These are phyloP conservation scores for Fraxinus quadrangulata DNA, from an alignment of 257 asterid species.

Conservation along the genomic window DNA sequence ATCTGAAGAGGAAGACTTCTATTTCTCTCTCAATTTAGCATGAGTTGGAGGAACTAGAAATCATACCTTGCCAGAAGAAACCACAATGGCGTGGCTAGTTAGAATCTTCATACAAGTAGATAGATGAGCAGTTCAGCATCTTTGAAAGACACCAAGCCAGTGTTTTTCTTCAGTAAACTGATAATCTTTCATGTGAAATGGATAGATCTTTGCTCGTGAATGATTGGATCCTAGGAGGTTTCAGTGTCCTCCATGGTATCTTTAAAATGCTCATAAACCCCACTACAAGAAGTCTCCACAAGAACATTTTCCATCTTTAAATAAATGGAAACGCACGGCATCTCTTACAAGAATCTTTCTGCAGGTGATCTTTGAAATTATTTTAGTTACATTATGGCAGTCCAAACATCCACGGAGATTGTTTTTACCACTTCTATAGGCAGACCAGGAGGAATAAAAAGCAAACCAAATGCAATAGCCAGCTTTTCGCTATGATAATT, in stretches of 20 bases:
- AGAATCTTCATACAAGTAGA: background rate
- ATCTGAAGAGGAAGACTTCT: background rate
- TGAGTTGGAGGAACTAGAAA: background rate
- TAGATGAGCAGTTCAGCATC: background rate
- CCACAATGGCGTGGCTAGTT: background rate
- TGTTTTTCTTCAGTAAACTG: background rate
- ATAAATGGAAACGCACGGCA: slow-evolving; percentile 46
- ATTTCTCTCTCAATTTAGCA: background rate
- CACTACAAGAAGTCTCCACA: slow-evolving; percentile 54
- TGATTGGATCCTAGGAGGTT: background rate
- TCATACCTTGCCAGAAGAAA: background rate
- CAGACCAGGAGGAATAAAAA: slow-evolving; percentile 33
- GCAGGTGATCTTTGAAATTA: slow-evolving; percentile 45
- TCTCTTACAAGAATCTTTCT: slow-evolving; percentile 54
- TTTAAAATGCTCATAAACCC: background rate
- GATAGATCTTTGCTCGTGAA: background rate
- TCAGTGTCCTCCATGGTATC: background rate
- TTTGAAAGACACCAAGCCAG: background rate
- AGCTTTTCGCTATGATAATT: slow-evolving; percentile 50
- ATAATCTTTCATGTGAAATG: background rate
- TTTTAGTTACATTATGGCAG: slow-evolving; percentile 51
- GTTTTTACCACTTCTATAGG: slow-evolving; percentile 49
- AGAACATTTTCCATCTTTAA: slow-evolving; percentile 49
- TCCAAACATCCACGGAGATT: slow-evolving; percentile 48
- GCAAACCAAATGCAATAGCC: slow-evolving; percentile 56